Evolutionary conservation across 805 yeast genomes (phyloP).

Genomic region (Vanderwaltozyma yarrowii): DNA sequence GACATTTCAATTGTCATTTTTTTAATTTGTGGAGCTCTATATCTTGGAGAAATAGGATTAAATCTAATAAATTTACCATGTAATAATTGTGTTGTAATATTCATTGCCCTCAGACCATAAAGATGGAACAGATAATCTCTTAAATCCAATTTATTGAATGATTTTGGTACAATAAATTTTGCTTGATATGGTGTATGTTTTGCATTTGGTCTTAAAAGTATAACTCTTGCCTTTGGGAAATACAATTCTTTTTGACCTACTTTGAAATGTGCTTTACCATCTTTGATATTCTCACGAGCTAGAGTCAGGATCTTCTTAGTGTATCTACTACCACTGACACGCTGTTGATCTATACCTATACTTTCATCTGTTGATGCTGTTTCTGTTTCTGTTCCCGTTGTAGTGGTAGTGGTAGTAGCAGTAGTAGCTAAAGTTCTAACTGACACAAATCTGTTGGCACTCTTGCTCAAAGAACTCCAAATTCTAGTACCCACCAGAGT

Average conservation of each 20-base stretch:
- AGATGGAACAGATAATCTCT: constrained; percentile 88
- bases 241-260: constrained; percentile 69
- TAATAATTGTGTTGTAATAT: constrained; percentile 74
- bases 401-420: too few relatives aligned
- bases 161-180: constrained; percentile 85
- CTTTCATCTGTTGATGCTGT: too few relatives aligned
- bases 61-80: constrained; percentile 63
- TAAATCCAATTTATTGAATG: constrained; percentile 87
- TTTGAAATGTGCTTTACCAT: constrained; percentile 67
- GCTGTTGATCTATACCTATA: too few relatives aligned
- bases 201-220: constrained; percentile 84
- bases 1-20: constrained; percentile 96
- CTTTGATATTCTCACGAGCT: constrained; percentile 42
- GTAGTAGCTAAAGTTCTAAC: too few relatives aligned
- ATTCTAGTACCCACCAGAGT: too few relatives aligned
- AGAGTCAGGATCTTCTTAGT: constrained; percentile 25
- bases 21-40: constrained; percentile 71
- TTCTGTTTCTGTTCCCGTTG: too few relatives aligned
- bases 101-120: constrained; percentile 83
- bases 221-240: constrained; percentile 78
- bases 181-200: constrained; percentile 96
- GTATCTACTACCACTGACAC: constrained; percentile 5
- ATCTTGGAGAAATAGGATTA: constrained; percentile 48
- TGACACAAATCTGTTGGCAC: too few relatives aligned
- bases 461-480: too few relatives aligned